phyloP scores from a whole-genome alignment of 148 eudicot genomes.

The Agrostemma githago region DNA sequence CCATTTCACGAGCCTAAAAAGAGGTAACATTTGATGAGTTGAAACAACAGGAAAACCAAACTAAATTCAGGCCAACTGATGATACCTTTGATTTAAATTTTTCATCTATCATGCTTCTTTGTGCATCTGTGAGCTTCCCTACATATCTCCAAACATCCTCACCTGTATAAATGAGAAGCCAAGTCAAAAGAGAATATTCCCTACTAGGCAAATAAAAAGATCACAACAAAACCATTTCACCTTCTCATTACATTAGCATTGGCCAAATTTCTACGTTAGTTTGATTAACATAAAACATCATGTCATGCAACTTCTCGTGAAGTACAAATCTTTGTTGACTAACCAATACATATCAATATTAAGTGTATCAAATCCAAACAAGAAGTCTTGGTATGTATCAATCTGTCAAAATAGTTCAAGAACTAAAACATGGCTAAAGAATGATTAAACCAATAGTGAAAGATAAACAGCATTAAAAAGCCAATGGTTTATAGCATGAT shows the following conservation, averaged over 20 bases:
- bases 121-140: conserved; percentile 92
- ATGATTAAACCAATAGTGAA: background rate
- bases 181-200: background rate
- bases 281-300: background rate
- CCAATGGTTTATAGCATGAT: conserved; percentile 18
- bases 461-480: background rate
- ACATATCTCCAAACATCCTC: conserved; percentile 96
- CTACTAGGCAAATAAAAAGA: background rate
- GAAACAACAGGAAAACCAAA: conserved; percentile 2
- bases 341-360: background rate
- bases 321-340: background rate
- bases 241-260: background rate
- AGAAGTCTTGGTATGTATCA: background rate
- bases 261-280: background rate
- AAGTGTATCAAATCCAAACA: background rate
- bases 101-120: conserved; percentile 94
- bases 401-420: background rate
- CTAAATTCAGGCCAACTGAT: conserved; percentile 6
- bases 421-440: background rate
- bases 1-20: conserved; percentile 93
- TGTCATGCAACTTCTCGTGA: background rate
- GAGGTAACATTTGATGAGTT: conserved; percentile 4
- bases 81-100: conserved; percentile 87
- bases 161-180: conserved; percentile 34
- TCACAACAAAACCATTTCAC: background rate